Base-by-base conservation (phyloP, 257 asterid genomes). In the Przewalskia tangutica region DNA sequence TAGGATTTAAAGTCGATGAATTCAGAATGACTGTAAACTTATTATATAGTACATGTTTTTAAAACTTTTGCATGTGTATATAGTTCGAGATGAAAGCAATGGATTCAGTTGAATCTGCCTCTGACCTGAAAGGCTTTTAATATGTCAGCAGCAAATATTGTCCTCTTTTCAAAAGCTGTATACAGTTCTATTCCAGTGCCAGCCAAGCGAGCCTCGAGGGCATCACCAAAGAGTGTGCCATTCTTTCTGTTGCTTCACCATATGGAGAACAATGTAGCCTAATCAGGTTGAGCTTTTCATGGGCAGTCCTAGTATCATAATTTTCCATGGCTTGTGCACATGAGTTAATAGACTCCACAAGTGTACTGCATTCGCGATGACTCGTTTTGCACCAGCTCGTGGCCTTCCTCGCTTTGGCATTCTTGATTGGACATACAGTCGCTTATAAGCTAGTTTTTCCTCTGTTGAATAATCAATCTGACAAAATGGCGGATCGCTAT, bases 371-470 rank as follows among this genome's bases (percentile, higher is more conserved):
- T 46, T 77, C 4, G 14, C 54, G 6, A 4, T 16, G 27, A 60
- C 79, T 40, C 20, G 78, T 55, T 27, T 84, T 40, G 32, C 38
- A 27, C 36, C 56, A 8, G 80, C 84, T 53, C 67, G 42, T 2
- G 89, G 90, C 83, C 90, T 82, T 38, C 90, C 91, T 51, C 82
- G 82, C 81, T 83, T 88, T 4, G 86, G 64, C 67, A 68, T 82
- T 53, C 58, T 20, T 4, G 48, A 27, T 36, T 50, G 48, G 58
- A 48, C 64, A 51, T 9, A 23, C 32, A n/a, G 4, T 18, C 55
- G 64, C 64, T 50, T 76, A 55, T 48, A 51, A 23, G 46, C 23
- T 12, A 20, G 48, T 8, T 23, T 36, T 76, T 76, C 62, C 44
- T 76, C 80, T 34, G 23, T 18, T 16, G 46, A 76, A 48, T 34